Base-by-base conservation (phyloP, 805 yeast species). In the Lachancea quebecensis region DNA sequence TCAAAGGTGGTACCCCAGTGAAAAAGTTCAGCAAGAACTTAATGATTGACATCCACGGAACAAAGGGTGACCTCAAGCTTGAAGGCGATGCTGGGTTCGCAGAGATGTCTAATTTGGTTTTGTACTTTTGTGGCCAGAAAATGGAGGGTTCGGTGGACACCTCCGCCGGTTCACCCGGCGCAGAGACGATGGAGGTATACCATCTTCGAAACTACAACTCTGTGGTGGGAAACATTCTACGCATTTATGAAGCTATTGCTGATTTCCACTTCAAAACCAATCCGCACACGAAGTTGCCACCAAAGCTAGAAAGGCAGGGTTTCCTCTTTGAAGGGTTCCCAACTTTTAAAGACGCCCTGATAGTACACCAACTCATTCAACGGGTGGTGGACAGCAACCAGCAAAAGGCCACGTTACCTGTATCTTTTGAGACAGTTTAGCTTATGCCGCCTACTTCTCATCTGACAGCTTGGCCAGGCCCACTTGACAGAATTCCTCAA, bases 401-500 rank as follows among this genome's bases (percentile, higher is more conserved):
- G 14, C 35, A 36, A n/a, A 28, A 30, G 10, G 16, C 28, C 12
- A 42, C 46, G 2, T 16, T 45, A 28, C 35, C 18, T 18, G 46
- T 42, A 12, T 39, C 49, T 21, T 21, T 21, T 21, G 25, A 21
- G 25, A 7, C 25, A 21, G 25, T 21, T 21, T 21, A 21, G 7
- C 25, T 21, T 7, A 21, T 21, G 25, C 25, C 25, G 25, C 25
- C 25, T 21, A 21, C 4, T 7, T 21, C 7, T n/a, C 33, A 14
- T 29, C 12, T n/a, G 14, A 29, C 17, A 44, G 42, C 15, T 33
- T 45, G 12, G 42, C 42, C 32, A 58, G 44, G 40, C 43, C 49
- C 25, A 56, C 48, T 36, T 56, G 62, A 35, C 82, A 74, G 60
- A 82, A 82, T 48, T 81, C 88, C 58, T 81, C 86, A 11, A 82